Evolutionary conservation across 352 stramenopile species (phyloP), one percentile per base, ranked within the genome.

Genomic region (Achlya hypogyna): DNA sequence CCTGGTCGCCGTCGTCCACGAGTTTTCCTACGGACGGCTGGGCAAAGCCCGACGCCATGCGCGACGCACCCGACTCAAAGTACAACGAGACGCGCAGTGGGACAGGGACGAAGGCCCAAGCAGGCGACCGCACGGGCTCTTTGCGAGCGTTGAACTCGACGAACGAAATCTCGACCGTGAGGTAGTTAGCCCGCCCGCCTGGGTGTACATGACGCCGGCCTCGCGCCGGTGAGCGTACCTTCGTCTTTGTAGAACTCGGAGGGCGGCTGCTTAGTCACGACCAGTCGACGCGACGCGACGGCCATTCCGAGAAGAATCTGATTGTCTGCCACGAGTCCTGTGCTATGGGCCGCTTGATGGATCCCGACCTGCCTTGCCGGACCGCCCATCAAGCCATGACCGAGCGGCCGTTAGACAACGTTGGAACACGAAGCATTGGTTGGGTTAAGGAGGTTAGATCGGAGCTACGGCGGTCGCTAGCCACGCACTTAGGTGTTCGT

Each of bases 241-340:
- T 94, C 86, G 58, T 94, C 86, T 66, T 94, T 94, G 75, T 92
- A 94, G 63, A 94, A 94, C 69, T 92, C 84, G 20, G 86, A 90
- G 14, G 77, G 69, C 9, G 86, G 86, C 69, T 94, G 86, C 71
- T 88, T 94, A 12, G 82, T 91, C 49, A 94, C 84, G n/a, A 92
- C 84, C 45, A 94, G 71, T 49, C 86, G 74, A 38, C 84, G 77
- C 16, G 81, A 49, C 22, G 16, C 22, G 10, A 10, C 32, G 6
- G 20, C 29, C 53, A 62, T 62, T 18, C 9, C n/a, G n/a, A n/a
- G n/a, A n/a, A n/a, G n/a, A n/a, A n/a, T n/a, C n/a, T n/a, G n/a
- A n/a, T n/a, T n/a, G n/a, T n/a, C n/a, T n/a, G n/a, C n/a, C n/a
- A n/a, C n/a, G n/a, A n/a, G n/a, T n/a, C n/a, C n/a, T n/a, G n/a